These are phyloP conservation scores for Rhododendron williamsianum DNA, from an alignment of 148 eudicot genomes.

Conservation along the genomic window DNA sequence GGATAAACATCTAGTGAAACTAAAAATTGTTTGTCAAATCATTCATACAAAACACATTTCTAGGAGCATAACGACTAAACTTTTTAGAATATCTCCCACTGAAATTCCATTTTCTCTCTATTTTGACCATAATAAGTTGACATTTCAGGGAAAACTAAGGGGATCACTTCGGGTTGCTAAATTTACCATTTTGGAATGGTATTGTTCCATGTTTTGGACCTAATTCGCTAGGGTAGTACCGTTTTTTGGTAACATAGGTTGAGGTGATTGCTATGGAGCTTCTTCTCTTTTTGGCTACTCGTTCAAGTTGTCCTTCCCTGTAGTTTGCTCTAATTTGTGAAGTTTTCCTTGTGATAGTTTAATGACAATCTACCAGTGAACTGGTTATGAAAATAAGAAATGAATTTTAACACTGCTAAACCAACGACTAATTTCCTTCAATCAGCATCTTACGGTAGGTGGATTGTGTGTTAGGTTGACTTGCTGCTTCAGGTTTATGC, in stretches of 20 bases:
- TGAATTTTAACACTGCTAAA: neutral
- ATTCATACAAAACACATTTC: no score
- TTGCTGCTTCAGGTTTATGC: neutral
- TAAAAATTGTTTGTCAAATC: no score
- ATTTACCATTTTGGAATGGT: no score
- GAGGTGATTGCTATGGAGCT: neutral
- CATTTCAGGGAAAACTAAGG: no score
- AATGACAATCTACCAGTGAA: neutral
- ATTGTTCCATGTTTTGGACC: no score
- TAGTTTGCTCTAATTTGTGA: neutral
- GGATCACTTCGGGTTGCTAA: no score
- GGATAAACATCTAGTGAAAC: no score
- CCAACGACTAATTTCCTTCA: neutral
- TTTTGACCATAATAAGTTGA: no score
- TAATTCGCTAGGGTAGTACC: no score
- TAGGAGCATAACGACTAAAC: no score
- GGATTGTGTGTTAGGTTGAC: neutral
- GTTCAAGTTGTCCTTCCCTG: neutral
- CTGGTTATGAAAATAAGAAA: neutral
- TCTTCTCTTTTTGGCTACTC: neutral
- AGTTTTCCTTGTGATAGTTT: neutral
- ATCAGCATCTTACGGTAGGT: neutral
- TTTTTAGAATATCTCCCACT: no score
- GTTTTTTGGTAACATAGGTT: neutral
- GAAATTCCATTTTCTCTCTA: no score